A percentile compares a stretch with the other conserved stretches of the same genome.
Evolutionary conservation across 2,329 filamentous ascomycete genomes (phyloP).

Genomic region (Hirsutella rhossiliensis): DNA sequence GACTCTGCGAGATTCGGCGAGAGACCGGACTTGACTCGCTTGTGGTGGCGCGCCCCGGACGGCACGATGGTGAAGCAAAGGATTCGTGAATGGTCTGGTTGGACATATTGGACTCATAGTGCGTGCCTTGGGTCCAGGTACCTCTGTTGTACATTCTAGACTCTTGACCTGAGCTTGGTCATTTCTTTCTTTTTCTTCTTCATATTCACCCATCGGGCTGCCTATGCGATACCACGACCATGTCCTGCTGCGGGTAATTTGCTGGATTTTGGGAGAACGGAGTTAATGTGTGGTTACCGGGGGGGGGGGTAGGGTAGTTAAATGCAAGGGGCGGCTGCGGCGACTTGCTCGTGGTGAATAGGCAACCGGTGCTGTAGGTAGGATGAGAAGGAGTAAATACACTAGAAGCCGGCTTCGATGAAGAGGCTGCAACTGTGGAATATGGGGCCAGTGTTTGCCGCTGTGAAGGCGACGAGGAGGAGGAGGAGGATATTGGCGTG

Average conservation of each 20-base stretch:
- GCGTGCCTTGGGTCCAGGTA: constrained; percentile 10
- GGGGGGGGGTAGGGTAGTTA: too few species aligned
- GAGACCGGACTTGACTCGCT: too few species aligned
- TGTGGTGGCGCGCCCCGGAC: neutral
- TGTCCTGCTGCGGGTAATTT: constrained; percentile 19
- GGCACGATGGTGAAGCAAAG: constrained; percentile 5
- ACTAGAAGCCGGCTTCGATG: too few species aligned
- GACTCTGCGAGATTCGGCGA: neutral
- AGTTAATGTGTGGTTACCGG: neutral
- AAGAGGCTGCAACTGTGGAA: too few species aligned
- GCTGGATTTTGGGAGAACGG: constrained; percentile 8
- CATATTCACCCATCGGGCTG: constrained; percentile 5
- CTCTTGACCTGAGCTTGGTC: constrained; percentile 10
- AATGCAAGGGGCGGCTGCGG: too few species aligned
- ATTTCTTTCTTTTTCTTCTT: constrained; percentile 6
- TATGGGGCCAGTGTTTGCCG: too few species aligned
- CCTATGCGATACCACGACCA: constrained; percentile 19
- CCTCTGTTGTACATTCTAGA: constrained; percentile 23
- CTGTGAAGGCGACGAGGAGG: too few species aligned
- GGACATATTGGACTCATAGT: constrained; percentile 20
- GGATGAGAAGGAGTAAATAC: too few species aligned
- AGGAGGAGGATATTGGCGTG: too few species aligned
- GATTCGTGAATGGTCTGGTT: constrained; percentile 16
- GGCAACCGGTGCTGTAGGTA: too few species aligned
- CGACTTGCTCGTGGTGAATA: too few species aligned